Evolutionary conservation across 108 stramenopile genomes (phyloP).

Genomic region (Cyclotella distinguenda): DNA sequence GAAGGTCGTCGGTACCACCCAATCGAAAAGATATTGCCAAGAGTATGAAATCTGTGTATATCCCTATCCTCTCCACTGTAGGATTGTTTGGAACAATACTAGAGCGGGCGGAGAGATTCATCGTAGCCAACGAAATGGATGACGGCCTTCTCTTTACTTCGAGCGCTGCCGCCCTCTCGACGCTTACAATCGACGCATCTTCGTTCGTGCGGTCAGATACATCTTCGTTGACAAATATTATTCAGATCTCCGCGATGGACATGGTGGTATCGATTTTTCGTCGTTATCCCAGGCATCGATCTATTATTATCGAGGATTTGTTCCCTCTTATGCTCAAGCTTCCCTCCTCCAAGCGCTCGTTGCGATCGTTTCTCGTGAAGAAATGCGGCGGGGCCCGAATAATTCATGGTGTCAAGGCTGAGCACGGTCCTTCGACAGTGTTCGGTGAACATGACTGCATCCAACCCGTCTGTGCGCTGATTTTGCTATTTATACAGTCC

Average conservation of each 20-base stretch:
- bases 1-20: conserved; percentile 20
- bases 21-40: conserved; percentile 33
- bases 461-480: conserved; percentile 78
- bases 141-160: conserved; percentile 76
- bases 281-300: conserved; percentile 69
- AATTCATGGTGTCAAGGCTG: conserved; percentile 3
- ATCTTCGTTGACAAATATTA: conserved; percentile 28
- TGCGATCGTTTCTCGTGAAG: conserved; percentile 74
- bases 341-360: conserved; percentile 74
- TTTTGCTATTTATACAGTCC: conserved; percentile 78
- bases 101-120: conserved; percentile 64
- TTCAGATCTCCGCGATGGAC: conserved; percentile 66
- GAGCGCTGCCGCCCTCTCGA: conserved; percentile 56
- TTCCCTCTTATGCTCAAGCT: conserved; percentile 87
- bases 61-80: conserved; percentile 54
- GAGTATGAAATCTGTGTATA: conserved; percentile 71
- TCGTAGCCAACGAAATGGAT: conserved; percentile 66
- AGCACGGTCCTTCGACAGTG: conserved; percentile 2
- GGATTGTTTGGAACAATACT: conserved; percentile 56
- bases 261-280: conserved; percentile 76
- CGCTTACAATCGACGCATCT: conserved; percentile 67
- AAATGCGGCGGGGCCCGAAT: conserved; percentile 12
- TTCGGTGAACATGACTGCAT: conserved; percentile 55
- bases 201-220: conserved; percentile 27
- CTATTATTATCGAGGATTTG: conserved; percentile 88